Percentiles rank a stretch among this genome's conserved stretches.
phyloP scores from a whole-genome alignment of 441 rosid genomes.

The Euphorbia celastroides region DNA sequence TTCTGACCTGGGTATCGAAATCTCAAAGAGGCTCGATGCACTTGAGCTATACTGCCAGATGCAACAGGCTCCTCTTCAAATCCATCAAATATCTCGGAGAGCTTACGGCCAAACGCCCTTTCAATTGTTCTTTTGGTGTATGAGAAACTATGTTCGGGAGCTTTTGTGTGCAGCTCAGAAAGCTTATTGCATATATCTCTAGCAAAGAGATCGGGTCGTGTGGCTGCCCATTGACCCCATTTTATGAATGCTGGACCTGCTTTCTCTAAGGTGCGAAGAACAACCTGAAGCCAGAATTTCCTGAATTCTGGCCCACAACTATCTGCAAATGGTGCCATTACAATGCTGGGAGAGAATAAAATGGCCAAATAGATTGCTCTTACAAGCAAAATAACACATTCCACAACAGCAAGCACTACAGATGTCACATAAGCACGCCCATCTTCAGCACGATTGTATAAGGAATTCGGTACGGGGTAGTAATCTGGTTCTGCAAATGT shows the following conservation, averaged over 20 bases:
- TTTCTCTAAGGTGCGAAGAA: conserved; percentile 70
- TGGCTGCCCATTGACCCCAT: conserved; percentile 99
- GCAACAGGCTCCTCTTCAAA: conserved; percentile 97
- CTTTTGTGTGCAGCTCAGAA: conserved; percentile 85
- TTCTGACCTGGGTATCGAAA: conserved; percentile 77
- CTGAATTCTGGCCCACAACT: conserved; percentile 62
- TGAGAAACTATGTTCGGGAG: conserved; percentile 92
- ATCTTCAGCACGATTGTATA: conserved; percentile 69
- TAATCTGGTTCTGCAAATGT: conserved; percentile 35
- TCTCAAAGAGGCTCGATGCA: conserved; percentile 90
- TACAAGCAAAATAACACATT: conserved; percentile 56
- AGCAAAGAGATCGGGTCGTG: conserved; percentile 97
- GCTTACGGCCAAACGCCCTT: conserved; percentile 89
- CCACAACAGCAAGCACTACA: conserved; percentile 42
- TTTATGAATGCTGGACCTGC: conserved; percentile 99
- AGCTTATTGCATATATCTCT: conserved; percentile 88
- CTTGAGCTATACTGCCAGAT: conserved; percentile 99
- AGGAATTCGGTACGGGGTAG: conserved; percentile 46
- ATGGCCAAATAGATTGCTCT: conserved; percentile 75
- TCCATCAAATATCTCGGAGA: conserved; percentile 75
- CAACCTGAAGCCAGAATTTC: conserved; percentile 69
- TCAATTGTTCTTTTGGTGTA: conserved; percentile 84
- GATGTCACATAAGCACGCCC: conserved; percentile 66
- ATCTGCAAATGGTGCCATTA: conserved; percentile 83
- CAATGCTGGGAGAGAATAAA: conserved; percentile 74